phyloP scores from a whole-genome alignment of 768 basidiomycete species.

The Strobilomyces echinocephalus region DNA sequence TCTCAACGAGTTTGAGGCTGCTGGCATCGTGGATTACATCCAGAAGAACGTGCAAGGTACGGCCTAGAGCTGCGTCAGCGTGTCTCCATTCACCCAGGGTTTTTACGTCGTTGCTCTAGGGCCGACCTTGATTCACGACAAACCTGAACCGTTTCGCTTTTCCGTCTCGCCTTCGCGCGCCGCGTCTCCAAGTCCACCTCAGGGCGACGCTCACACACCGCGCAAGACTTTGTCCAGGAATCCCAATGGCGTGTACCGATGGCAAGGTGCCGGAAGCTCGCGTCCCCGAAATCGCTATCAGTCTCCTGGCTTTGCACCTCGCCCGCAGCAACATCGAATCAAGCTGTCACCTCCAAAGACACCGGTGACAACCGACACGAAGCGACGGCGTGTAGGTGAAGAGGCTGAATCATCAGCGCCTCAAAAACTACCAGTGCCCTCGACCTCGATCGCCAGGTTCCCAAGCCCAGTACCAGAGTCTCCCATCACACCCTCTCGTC shows the following conservation, averaged over 20 bases:
- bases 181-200: constrained; percentile 21
- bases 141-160: constrained; percentile 60
- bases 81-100: constrained; percentile 10
- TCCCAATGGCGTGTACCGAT: constrained; percentile 69
- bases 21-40: constrained; percentile 52
- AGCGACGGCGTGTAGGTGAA: constrained; percentile 57
- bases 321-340: constrained; percentile 43
- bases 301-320: constrained; percentile 67
- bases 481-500: constrained; percentile 31
- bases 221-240: constrained; percentile 59
- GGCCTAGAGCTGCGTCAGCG: constrained; percentile 11
- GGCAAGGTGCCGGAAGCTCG: constrained; percentile 75
- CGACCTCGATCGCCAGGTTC: constrained; percentile 23
- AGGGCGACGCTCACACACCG: constrained; percentile 31
- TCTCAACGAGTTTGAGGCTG: constrained; percentile 49
- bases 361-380: constrained; percentile 43
- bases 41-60: constrained; percentile 47
- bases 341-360: constrained; percentile 38
- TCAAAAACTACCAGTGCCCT: constrained; percentile 28
- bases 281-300: constrained; percentile 64
- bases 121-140: constrained; percentile 29
- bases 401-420: constrained; percentile 36
- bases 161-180: constrained; percentile 37
- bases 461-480: constrained; percentile 28
- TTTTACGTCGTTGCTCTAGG: constrained; percentile 16